Percentiles rank a stretch among this genome's conserved stretches.
Evolutionary conservation across 2,329 filamentous ascomycete species (phyloP).

Genomic region (Plenodomus lindquistii): DNA sequence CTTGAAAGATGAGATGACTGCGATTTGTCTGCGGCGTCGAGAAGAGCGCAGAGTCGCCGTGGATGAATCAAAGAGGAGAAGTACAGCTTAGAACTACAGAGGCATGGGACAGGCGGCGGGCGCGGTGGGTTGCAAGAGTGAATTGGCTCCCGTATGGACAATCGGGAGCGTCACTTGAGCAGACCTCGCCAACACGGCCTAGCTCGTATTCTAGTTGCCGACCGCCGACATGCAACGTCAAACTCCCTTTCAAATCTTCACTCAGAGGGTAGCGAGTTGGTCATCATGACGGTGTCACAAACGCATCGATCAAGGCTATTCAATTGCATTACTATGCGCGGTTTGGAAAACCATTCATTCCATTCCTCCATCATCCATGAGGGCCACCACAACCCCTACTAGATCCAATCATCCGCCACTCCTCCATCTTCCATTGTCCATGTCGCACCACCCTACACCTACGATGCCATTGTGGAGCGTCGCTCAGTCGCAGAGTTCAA

Average conservation of each 20-base stretch:
- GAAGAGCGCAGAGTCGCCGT: not conserved
- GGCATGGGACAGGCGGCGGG: constrained; percentile 1
- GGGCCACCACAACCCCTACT: no score
- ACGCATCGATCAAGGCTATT: no score
- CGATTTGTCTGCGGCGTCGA: not conserved
- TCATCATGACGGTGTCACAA: no score
- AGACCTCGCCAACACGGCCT: constrained; percentile 6
- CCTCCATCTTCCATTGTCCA: not conserved
- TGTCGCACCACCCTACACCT: no score
- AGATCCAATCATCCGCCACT: not conserved
- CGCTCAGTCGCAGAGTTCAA: constrained; percentile 18
- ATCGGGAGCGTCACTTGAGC: constrained; percentile 15
- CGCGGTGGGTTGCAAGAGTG: constrained; percentile 14
- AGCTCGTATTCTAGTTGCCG: constrained; percentile 1
- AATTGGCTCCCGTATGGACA: constrained; percentile 11
- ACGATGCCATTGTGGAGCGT: not conserved
- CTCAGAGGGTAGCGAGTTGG: no score
- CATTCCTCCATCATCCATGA: no score
- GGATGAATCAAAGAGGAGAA: not conserved
- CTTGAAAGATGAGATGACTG: no score
- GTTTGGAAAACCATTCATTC: no score
- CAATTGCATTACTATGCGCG: no score
- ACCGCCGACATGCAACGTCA: constrained; percentile 1
- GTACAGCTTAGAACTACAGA: not conserved
- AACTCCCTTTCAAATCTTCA: no score